Conservation (phyloP, 1,284 basidiomycete species). For the Thelephora terrestris region DNA sequence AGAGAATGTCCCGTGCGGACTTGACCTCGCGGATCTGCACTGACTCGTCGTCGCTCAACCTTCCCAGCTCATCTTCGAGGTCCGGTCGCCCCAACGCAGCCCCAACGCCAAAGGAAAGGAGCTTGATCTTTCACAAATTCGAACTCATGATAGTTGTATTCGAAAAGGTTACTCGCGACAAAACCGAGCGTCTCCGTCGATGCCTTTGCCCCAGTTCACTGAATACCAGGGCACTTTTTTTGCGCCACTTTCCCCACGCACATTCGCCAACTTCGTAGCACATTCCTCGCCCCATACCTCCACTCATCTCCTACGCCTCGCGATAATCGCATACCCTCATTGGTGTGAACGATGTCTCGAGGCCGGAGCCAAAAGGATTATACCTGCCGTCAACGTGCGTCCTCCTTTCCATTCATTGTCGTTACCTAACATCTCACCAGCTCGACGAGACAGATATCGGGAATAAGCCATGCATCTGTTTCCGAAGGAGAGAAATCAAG, state of each 20-base stretch:
- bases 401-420: constrained; percentile 5
- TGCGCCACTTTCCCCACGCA: constrained; percentile 12
- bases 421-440: constrained; percentile 27
- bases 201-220: constrained; percentile 66
- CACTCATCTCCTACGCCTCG: constrained; percentile 15
- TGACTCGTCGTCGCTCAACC: constrained; percentile 66
- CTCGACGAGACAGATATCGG: constrained; percentile 84
- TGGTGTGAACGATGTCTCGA: constrained; percentile 24
- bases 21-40: constrained; percentile 70
- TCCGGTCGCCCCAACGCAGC: constrained; percentile 52
- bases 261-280: constrained; percentile 19
- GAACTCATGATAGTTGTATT: constrained; percentile 94
- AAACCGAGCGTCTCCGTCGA: constrained; percentile 87
- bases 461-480: constrained; percentile 97
- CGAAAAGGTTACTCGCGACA: constrained; percentile 87
- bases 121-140: constrained; percentile 69
- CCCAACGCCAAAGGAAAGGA: constrained; percentile 75
- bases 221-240: constrained; percentile 32
- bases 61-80: constrained; percentile 30
- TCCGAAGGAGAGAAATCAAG: constrained; percentile 93
- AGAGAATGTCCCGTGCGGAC: constrained; percentile 65
- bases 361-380: constrained; percentile 22
- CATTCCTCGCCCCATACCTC: constrained; percentile 19
- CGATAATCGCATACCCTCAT: constrained; percentile 20
- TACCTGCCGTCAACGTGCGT: constrained; percentile 23